Percentiles rank a stretch among this genome's conserved stretches.
Conservation (phyloP, 192 early-diverging fungal species). For the Coemansia sp. region DNA sequence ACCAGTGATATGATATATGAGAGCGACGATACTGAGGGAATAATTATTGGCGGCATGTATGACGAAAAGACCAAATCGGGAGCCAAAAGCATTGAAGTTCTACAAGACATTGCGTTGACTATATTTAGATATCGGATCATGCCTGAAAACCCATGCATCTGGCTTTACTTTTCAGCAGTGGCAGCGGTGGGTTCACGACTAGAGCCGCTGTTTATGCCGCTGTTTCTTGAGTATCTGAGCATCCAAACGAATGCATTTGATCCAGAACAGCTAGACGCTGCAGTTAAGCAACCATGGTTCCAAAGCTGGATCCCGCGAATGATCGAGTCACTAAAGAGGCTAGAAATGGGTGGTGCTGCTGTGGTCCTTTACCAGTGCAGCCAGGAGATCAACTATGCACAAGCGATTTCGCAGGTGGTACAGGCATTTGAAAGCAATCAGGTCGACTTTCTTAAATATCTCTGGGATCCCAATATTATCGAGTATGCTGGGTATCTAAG, state of each 20-base stretch:
- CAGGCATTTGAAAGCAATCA: constrained; percentile 33
- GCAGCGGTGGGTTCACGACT: constrained; percentile 9
- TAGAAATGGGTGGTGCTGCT: constrained; percentile 29
- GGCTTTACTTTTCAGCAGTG: constrained; percentile 26
- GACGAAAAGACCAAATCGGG: constrained; percentile 11
- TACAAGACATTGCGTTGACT: constrained; percentile 17
- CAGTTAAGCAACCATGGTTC: constrained; percentile 25
- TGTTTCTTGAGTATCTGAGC: constrained; percentile 23
- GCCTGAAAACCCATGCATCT: constrained; percentile 16
- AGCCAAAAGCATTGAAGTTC: constrained; percentile 12
- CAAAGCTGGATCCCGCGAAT: constrained; percentile 11
- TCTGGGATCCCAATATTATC: constrained; percentile 45
- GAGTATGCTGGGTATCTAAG: constrained; percentile 47
- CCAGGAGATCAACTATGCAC: constrained; percentile 15
- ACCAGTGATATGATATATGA: too few relatives aligned
- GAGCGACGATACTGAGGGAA: too few relatives aligned
- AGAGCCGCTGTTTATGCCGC: constrained; percentile 8
- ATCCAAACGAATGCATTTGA: constrained; percentile 12
- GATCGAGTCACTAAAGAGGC: constrained; percentile 12
- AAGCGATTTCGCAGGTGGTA: constrained; percentile 25
- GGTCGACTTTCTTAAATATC: constrained; percentile 20
- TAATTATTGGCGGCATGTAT: too few relatives aligned
- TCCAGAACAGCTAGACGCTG: constrained; percentile 6
- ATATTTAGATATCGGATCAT: constrained; percentile 4
- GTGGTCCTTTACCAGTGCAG: constrained; percentile 33